Base-by-base conservation (phyloP, 2,329 filamentous ascomycete species). In the Nemania bipapillata region DNA sequence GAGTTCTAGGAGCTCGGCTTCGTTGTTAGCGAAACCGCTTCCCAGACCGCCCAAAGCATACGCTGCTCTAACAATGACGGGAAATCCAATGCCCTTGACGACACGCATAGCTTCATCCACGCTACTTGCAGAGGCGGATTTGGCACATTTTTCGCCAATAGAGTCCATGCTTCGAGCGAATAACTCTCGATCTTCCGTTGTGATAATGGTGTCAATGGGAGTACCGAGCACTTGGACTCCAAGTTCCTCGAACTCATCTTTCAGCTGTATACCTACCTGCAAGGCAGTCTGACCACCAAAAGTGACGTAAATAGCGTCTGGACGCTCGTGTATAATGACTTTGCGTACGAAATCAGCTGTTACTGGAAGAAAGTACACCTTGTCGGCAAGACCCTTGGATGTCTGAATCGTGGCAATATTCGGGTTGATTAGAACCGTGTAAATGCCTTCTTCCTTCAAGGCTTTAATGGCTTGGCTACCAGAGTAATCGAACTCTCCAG, bases 341-440 rank as follows among this genome's bases (percentile, higher is more conserved):
- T 98, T 98, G 79, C 95, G 92, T 50, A 99, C 96, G 74, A 97
- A 98, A 62, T 98, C 95, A 66, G 95, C 92, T 70, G 94, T 98
- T 79, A 99, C 96, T 0, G 96, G 96, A 50, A 98, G 86, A 86
- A 98, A 99, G 83, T 98, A 99, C 59, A 99, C 96, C 85, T 98
- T 98, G 82, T 99, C 96, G 15, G 96, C 96, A 61, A 99, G 85
- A 72, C 96, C 96, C 83, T 97, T 97, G 61, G 96, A 98, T 4
- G 96, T 99, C 81, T 99, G 96, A 71, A 98, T 98, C 0, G 96
- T 99, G 73, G 96, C 96, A 79, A 99, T 98, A 80, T 99, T 99
- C 66, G 96, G 96, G 83, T 99, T 99, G 86, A 99, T 98, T 71
- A 99, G 86, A 72, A 99, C 91, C 2, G 96, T 97, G 52, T 97